Conservation (phyloP, 2,329 filamentous ascomycete genomes). For the Calonectria ilicicola region DNA sequence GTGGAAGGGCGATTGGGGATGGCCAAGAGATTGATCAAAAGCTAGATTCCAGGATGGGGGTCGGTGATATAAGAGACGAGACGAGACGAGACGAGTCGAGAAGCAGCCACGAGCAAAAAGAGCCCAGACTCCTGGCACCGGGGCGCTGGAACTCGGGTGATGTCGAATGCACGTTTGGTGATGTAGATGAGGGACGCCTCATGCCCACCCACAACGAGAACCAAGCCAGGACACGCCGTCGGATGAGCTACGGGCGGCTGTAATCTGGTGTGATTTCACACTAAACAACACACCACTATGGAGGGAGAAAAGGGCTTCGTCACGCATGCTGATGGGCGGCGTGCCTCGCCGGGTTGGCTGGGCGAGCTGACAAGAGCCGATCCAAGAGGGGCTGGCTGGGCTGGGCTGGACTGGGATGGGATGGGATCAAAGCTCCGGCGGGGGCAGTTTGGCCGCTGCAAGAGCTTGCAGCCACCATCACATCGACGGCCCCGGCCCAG, state of each 20-base stretch:
- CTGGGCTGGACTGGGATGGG: not conserved
- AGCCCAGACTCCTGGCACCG: not conserved
- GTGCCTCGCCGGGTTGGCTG: not conserved
- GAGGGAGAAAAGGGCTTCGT: not conserved
- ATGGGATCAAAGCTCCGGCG: not conserved
- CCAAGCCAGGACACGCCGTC: not conserved
- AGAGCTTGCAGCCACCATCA: constrained; percentile 1
- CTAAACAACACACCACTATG: constrained; percentile 13
- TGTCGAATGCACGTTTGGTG: constrained; percentile 8
- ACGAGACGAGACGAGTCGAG: not conserved
- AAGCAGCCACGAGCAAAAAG: no score
- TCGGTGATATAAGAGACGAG: constrained; percentile 10
- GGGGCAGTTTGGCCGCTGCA: not conserved
- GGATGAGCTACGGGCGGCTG: constrained; percentile 5
- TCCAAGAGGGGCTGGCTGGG: no score
- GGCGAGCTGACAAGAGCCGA: not conserved
- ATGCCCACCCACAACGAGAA: not conserved
- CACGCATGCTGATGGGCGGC: not conserved
- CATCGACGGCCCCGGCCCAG: not conserved
- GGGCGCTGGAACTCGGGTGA: constrained; percentile 9
- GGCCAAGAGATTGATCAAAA: constrained; percentile 1
- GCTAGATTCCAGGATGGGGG: constrained; percentile 5
- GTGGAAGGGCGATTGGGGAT: not conserved
- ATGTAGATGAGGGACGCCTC: not conserved
- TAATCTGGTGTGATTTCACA: constrained; percentile 16